These are phyloP conservation scores for Diaporthe sp. DNA, from an alignment of 2,329 filamentous ascomycete species.

Conservation along the genomic window DNA sequence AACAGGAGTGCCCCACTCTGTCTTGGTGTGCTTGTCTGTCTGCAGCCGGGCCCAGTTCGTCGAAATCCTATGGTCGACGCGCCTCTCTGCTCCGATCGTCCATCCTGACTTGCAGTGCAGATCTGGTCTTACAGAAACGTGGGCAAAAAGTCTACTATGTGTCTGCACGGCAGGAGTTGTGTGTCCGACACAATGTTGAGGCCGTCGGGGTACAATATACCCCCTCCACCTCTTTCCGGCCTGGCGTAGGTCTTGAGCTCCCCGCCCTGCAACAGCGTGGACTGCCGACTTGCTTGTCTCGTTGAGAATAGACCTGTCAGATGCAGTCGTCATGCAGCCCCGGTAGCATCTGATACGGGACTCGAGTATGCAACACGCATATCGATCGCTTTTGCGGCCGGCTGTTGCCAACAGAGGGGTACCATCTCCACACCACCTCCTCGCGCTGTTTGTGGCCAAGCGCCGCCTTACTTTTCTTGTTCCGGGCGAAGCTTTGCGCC, in stretches of 20 bases:
- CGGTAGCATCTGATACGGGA: conserved; percentile 39
- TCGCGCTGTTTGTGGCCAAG: conserved; percentile 24
- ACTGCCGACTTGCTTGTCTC: not conserved
- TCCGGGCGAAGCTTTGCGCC: conserved; percentile 16
- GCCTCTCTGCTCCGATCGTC: not conserved
- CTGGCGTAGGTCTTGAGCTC: conserved; percentile 1
- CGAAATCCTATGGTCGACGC: not conserved
- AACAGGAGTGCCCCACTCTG: conserved; percentile 16
- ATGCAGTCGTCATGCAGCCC: conserved; percentile 29
- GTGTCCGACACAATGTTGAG: not conserved
- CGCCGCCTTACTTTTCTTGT: conserved; percentile 7
- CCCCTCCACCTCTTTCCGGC: not conserved
- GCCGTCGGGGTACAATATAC: not conserved
- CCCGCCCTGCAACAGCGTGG: conserved; percentile 8
- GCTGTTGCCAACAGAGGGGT: conserved; percentile 8
- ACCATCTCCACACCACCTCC: conserved; percentile 19
- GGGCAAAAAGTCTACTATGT: not conserved
- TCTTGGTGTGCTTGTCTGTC: not conserved
- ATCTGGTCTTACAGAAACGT: conserved; percentile 9
- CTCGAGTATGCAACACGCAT: conserved; percentile 23
- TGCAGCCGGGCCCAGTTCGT: conserved; percentile 9
- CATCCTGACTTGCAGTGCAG: conserved; percentile 16
- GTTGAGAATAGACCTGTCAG: conserved; percentile 22
- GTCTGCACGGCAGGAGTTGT: not conserved
- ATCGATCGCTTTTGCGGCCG: conserved; percentile 14